Evolutionary conservation across 2,329 filamentous ascomycete genomes (phyloP).

Genomic region (Didymosphaeria variabile): DNA sequence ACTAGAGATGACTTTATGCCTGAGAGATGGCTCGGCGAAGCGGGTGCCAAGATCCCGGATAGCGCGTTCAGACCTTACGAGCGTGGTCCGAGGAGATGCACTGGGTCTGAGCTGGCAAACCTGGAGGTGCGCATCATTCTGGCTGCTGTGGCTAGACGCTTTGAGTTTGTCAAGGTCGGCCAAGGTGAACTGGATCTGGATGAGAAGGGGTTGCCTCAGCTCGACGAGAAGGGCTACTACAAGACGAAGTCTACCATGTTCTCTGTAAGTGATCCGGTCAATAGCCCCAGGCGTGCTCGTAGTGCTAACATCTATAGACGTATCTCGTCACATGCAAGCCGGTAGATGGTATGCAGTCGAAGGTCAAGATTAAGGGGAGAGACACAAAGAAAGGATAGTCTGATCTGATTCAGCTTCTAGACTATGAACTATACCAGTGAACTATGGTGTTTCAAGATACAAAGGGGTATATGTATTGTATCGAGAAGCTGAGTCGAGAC

Average conservation of each 20-base stretch:
- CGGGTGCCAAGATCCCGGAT: constrained; percentile 41
- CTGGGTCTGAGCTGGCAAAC: constrained; percentile 64
- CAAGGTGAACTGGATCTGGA: constrained; percentile 39
- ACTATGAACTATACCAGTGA: not conserved
- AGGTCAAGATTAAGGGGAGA: constrained; percentile 26
- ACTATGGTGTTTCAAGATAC: not conserved
- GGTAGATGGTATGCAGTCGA: constrained; percentile 42
- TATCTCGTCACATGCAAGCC: constrained; percentile 42
- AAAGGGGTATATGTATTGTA: not conserved
- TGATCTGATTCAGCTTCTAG: not conserved
- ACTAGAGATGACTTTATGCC: constrained; percentile 34
- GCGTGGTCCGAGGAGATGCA: constrained; percentile 62
- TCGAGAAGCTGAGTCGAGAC: not conserved
- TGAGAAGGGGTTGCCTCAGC: constrained; percentile 32
- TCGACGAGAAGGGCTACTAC: constrained; percentile 40
- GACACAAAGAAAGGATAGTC: not conserved
- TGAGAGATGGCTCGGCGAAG: constrained; percentile 27
- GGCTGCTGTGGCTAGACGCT: constrained; percentile 47
- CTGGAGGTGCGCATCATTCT: constrained; percentile 62
- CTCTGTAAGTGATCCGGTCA: constrained; percentile 36
- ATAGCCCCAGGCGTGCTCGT: not conserved
- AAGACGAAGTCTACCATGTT: constrained; percentile 42
- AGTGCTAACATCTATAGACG: constrained; percentile 29
- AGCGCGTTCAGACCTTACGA: constrained; percentile 64
- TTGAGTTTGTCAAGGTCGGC: constrained; percentile 48